Base-by-base conservation (phyloP, 169 alveolate species). In the Eimeria necatrix region DNA sequence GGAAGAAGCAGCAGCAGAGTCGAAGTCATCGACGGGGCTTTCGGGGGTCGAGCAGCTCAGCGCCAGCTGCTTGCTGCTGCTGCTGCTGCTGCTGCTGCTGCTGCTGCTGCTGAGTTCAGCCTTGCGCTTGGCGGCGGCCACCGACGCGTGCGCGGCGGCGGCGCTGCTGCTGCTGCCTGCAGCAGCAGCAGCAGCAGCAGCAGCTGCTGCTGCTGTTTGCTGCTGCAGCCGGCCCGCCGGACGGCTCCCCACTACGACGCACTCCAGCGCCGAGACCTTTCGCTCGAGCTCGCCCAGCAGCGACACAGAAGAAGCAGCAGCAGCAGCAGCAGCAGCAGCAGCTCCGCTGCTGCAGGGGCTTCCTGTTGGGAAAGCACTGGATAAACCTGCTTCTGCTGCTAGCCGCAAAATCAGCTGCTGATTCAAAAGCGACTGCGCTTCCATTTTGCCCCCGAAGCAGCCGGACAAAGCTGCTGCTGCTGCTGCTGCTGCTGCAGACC, bases 371-470 rank as follows among this genome's bases (percentile, higher is more conserved):
- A 22, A n/a, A 48, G 51, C 22, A 16, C 73, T 61, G 5, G 14
- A 12, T 7, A 71, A 71, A 8, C 64, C 87, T 6, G 24, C 61
- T 48, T 76, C 87, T 32, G 52, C 59, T 9, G 26, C 87, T 26
- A 76, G 87, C 49, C 61, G 87, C 59, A 76, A 26, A 18, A 76
- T 7, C 4, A 76, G 87, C 61, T 76, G 87, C 87, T 76, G 87
- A 32, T 46, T 76, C 87, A 76, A 48, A 56, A 49, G 48, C 9
- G 87, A 76, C 87, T 76, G 64, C 7, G 53, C 9, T 2, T 76
- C 87, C 18, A 20, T 20, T 60, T 76, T 76, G 56, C 48, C 46
- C 10, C 53, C n/a, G 20, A 18, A 32, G 52, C 48, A 32, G 51
- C 83, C 5, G 6, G 52, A 32, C 51, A 71, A n/a, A 0, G 83